Evolutionary conservation across 129 eudicot species (phyloP).

Genomic region (Helichrysum umbraculigerum): DNA sequence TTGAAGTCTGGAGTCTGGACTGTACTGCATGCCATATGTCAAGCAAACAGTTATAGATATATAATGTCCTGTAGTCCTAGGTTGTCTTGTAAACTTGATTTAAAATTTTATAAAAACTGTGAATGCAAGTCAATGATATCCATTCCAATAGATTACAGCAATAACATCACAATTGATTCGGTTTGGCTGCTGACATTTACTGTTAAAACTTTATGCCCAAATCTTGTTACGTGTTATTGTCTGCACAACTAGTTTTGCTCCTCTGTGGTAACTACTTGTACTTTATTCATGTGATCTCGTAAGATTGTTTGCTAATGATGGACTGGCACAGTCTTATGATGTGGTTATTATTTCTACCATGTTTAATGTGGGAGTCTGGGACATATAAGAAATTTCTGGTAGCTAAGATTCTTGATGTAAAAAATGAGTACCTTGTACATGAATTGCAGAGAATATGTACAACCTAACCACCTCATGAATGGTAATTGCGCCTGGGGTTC

Average conservation of each 20-base stretch:
- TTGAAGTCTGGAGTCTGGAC: slow-evolving; percentile 17
- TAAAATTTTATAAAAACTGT: background rate
- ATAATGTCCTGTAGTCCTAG: background rate
- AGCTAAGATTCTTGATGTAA: background rate
- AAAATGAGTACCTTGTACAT: background rate
- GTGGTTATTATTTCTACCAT: slow-evolving; percentile 4
- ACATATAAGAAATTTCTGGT: slow-evolving; percentile 10
- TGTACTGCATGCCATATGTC: background rate
- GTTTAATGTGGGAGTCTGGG: slow-evolving; percentile 19
- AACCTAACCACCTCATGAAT: slow-evolving; percentile 26
- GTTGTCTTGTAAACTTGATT: background rate
- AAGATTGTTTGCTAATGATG: background rate
- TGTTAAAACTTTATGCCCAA: background rate
- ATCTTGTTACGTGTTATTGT: background rate
- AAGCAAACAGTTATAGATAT: background rate
- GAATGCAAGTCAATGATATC: background rate
- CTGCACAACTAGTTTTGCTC: background rate
- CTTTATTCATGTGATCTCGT: background rate
- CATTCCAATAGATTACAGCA: background rate
- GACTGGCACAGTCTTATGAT: background rate
- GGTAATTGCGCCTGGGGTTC: slow-evolving; percentile 43
- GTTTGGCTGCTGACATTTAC: background rate
- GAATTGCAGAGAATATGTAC: background rate
- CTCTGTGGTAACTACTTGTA: background rate
- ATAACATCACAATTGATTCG: background rate